Evolutionary conservation across 176 grass and related monocot genomes (phyloP).

Genomic region (Lolium rigidum): DNA sequence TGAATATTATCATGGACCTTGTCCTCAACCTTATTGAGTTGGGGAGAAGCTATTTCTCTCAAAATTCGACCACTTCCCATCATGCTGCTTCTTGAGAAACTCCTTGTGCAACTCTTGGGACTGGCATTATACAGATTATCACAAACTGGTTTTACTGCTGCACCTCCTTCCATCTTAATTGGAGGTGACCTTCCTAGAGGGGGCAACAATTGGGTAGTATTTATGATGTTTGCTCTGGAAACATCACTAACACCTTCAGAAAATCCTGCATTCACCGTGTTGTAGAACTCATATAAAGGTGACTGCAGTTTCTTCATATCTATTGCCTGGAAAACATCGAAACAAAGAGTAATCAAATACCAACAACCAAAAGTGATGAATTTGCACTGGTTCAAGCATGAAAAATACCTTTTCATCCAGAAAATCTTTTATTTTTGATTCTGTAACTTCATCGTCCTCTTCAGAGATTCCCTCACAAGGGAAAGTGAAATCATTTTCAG

Average conservation of each 20-base stretch:
- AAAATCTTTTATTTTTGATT: conserved; percentile 67
- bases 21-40: conserved; percentile 51
- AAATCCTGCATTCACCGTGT: conserved; percentile 66
- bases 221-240: conserved; percentile 52
- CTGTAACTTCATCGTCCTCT: conserved; percentile 81
- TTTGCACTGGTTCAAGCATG: conserved; percentile 15
- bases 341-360: neutral
- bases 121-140: conserved; percentile 53
- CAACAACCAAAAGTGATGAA: neutral
- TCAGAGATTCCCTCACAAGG: conserved; percentile 63
- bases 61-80: conserved; percentile 52
- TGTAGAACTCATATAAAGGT: conserved; percentile 91
- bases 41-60: conserved; percentile 77
- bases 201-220: conserved; percentile 17
- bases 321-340: conserved; percentile 55
- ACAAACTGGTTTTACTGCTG: conserved; percentile 44
- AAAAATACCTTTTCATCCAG: conserved; percentile 86
- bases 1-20: conserved; percentile 49
- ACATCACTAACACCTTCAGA: conserved; percentile 45
- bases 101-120: conserved; percentile 56
- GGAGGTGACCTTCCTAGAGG: conserved; percentile 47
- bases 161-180: conserved; percentile 52
- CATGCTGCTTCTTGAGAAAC: conserved; percentile 56
- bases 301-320: conserved; percentile 95
- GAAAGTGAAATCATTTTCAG: conserved; percentile 67